These are phyloP conservation scores for Gryganskiella cystojenkinii DNA, from an alignment of 192 early-diverging fungal species.

Conservation along the genomic window DNA sequence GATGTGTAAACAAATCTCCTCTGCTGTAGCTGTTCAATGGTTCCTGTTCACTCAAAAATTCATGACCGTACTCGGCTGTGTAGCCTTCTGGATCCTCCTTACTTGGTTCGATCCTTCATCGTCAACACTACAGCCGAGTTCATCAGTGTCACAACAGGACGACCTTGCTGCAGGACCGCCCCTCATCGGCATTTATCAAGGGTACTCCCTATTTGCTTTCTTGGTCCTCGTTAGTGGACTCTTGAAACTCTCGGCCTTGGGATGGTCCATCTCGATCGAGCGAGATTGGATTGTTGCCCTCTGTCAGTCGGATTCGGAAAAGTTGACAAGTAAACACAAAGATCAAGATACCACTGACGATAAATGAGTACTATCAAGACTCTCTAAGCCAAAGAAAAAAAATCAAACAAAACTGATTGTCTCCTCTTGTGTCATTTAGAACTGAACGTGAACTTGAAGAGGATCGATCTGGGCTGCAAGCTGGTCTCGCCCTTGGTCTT, in stretches of 20 bases:
- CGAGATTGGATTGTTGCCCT: constrained; percentile 48
- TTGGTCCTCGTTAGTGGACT: constrained; percentile 33
- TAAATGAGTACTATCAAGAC: background rate
- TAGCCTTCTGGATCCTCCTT: constrained; percentile 48
- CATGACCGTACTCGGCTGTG: constrained; percentile 30
- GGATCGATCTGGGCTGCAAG: constrained; percentile 53
- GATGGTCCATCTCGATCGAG: constrained; percentile 50
- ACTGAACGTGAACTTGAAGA: constrained; percentile 37
- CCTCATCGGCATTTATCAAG: constrained; percentile 4
- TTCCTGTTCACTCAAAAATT: constrained; percentile 35
- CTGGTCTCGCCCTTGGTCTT: constrained; percentile 41
- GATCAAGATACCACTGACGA: background rate
- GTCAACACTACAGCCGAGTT: background rate
- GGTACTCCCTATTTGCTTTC: constrained; percentile 20
- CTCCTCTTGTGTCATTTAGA: constrained; percentile 7
- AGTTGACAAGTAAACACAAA: constrained; percentile 21
- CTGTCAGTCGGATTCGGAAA: constrained; percentile 30
- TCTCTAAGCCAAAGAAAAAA: background rate
- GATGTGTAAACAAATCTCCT: background rate
- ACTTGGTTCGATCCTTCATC: constrained; percentile 41
- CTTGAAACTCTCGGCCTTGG: constrained; percentile 36
- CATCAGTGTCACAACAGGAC: background rate
- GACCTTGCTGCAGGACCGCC: background rate
- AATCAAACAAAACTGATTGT: background rate
- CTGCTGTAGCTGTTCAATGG: constrained; percentile 22